Evolutionary conservation across 2,329 filamentous ascomycete genomes (phyloP).

Genomic region (Xylariaceae sp.): DNA sequence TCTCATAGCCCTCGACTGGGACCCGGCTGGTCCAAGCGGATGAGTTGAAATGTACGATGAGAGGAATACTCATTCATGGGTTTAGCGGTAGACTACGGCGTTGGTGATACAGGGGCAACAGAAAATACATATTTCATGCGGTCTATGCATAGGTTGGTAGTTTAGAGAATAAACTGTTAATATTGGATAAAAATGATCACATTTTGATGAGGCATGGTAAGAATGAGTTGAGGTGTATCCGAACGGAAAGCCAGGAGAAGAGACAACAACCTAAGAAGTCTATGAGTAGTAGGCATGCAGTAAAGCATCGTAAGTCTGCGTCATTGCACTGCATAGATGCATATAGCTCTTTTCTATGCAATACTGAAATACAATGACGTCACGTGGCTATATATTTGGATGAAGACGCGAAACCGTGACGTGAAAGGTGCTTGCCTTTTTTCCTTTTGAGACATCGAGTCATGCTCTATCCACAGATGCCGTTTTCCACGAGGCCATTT

Average conservation of each 20-base stretch:
- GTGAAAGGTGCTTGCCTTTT: not conserved
- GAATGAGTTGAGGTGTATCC: not conserved
- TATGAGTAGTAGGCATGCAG: not conserved
- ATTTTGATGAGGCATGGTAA: not conserved
- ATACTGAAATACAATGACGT: not conserved
- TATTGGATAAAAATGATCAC: too few relatives aligned
- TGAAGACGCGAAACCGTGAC: conserved; percentile 4
- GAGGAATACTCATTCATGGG: too few relatives aligned
- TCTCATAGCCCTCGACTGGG: too few relatives aligned
- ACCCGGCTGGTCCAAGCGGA: too few relatives aligned
- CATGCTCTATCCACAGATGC: not conserved
- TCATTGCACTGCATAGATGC: not conserved
- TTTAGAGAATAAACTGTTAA: not conserved
- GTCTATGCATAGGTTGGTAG: too few relatives aligned
- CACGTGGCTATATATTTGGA: conserved; percentile 16
- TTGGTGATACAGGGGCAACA: too few relatives aligned
- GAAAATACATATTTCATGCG: too few relatives aligned
- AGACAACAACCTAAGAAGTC: too few relatives aligned
- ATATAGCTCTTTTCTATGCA: not conserved
- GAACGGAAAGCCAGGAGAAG: too few relatives aligned
- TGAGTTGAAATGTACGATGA: too few relatives aligned
- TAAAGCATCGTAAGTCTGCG: not conserved
- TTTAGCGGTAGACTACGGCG: too few relatives aligned
- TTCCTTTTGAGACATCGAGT: not conserved
- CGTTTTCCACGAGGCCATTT: not conserved